phyloP scores from a whole-genome alignment of 495 filamentous ascomycete species.

The Aspergillus funiculosus region DNA sequence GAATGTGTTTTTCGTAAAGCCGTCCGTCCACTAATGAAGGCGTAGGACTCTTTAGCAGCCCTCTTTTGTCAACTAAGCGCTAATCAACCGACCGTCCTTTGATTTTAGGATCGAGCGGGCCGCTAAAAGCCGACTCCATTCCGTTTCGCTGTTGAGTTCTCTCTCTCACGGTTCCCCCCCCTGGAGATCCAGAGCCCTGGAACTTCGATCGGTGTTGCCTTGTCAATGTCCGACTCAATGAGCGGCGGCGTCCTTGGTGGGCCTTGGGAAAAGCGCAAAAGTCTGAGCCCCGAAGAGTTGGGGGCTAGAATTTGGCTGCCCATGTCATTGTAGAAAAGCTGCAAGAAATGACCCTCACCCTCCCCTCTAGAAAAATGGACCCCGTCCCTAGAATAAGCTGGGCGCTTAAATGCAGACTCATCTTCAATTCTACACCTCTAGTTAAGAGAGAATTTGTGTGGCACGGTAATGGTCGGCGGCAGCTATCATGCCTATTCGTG shows the following conservation, averaged over 20 bases:
- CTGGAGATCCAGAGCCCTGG: conserved; percentile 23
- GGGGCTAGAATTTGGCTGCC: conserved; percentile 22
- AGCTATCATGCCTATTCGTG: conserved; percentile 26
- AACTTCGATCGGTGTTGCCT: conserved; percentile 20
- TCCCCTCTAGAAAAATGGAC: conserved; percentile 16
- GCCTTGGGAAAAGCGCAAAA: conserved; percentile 22
- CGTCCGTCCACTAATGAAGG: background rate
- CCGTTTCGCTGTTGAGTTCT: conserved; percentile 13
- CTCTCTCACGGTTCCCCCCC: conserved; percentile 17
- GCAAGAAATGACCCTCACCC: conserved; percentile 10
- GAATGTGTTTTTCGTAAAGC: conserved; percentile 11
- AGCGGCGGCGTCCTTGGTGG: conserved; percentile 19
- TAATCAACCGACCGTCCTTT: conserved; percentile 17
- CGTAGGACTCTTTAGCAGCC: background rate
- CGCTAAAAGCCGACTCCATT: conserved; percentile 12
- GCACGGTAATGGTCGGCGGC: conserved; percentile 34
- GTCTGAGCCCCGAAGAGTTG: conserved; percentile 27
- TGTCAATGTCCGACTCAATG: conserved; percentile 18
- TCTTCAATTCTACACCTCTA: conserved; percentile 31
- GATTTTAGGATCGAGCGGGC: conserved; percentile 14
- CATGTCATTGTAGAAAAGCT: conserved; percentile 17
- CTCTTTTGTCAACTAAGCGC: conserved; percentile 18
- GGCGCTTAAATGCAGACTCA: conserved; percentile 43
- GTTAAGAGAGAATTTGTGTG: conserved; percentile 28
- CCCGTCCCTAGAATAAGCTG: conserved; percentile 12